Conservation (phyloP, 352 stramenopile species). For the Aphanomyces stellatus region DNA sequence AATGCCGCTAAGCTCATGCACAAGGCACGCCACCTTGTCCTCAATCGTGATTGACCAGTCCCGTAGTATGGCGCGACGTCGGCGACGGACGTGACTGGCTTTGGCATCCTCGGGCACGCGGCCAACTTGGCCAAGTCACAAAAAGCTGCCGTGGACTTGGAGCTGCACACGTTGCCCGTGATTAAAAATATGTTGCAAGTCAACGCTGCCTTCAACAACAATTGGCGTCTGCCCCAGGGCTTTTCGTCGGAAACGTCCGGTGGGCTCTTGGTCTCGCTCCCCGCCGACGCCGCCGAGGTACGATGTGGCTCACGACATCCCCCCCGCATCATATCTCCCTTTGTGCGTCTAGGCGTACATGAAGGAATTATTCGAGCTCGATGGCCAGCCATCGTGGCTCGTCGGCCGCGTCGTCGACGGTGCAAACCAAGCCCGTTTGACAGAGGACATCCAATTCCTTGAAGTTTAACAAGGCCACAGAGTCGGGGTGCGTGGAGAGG, state of each 20-base stretch:
- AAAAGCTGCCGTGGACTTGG: slow-evolving; percentile 75
- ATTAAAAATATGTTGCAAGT: slow-evolving; percentile 85
- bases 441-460: slow-evolving; percentile 41
- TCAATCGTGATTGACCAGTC: too few relatives aligned
- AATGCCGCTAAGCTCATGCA: slow-evolving; percentile 88
- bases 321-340: too few relatives aligned
- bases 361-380: slow-evolving; percentile 77
- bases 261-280: slow-evolving; percentile 87
- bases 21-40: slow-evolving; percentile 55
- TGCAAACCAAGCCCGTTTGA: slow-evolving; percentile 51
- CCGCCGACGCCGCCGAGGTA: slow-evolving; percentile 63
- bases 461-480: slow-evolving; percentile 26
- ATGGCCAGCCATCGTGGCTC: slow-evolving; percentile 87
- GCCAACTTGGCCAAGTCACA: slow-evolving; percentile 92
- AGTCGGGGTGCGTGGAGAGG: background rate
- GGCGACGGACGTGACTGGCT: slow-evolving; percentile 94
- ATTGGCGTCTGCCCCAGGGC: slow-evolving; percentile 88
- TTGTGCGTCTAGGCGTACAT: slow-evolving; percentile 69
- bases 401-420: slow-evolving; percentile 84
- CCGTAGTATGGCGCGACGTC: slow-evolving; percentile 81
- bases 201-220: slow-evolving; percentile 83
- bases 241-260: slow-evolving; percentile 93
- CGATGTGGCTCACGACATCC: too few relatives aligned
- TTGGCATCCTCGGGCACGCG: slow-evolving; percentile 91
- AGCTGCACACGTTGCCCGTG: slow-evolving; percentile 90